Base-by-base conservation (phyloP, 108 stramenopile species). In the Bacterosira constricta region DNA sequence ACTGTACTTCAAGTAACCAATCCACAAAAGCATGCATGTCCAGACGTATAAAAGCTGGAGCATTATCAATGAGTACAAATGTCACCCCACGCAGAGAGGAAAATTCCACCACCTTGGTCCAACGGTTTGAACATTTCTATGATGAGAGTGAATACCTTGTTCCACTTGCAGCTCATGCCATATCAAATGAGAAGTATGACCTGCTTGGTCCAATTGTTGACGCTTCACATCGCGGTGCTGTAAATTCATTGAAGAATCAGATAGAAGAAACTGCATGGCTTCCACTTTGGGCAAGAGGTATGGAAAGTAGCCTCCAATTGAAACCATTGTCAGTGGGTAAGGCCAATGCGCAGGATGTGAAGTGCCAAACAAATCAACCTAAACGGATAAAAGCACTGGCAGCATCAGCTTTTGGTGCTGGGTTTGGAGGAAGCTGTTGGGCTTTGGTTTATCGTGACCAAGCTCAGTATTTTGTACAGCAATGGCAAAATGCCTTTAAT, bases 261-360 rank as follows among this genome's bases (percentile, higher is more conserved):
- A 63, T 64, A 15, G 17, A 26, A 32, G 70, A 71, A 35, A 71
- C 70, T 23, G 70, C 63, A 55, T 71, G 70, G 70, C 27, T 71
- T 13, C 70, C 70, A 15, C 34, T 64, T 15, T 64, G 49, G 51
- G 70, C 70, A 8, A 46, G 70, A 34, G 50, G 70, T 17, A 68
- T 55, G 39, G 67, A 68, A 4, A 13, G 23, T 21, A 31, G 26
- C 18, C 37, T 66, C 0, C 47, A 25, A 3, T 23, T 27, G 34
- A 31, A 52, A 0, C 51, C 65, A 26, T 35, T 27, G 35, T 26
- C 52, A 27, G 30, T 35, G 31, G n/a, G n/a, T n/a, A n/a, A n/a
- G n/a, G 29, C 52, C 15, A 50, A 52, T 37, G 41, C 4, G 32
- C 1, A 25, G 20, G 37, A 66, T 6, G 27, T 7, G n/a, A 10